These are phyloP conservation scores for Gnomoniopsis sp. DNA, from an alignment of 2,329 filamentous ascomycete species.

Conservation along the genomic window DNA sequence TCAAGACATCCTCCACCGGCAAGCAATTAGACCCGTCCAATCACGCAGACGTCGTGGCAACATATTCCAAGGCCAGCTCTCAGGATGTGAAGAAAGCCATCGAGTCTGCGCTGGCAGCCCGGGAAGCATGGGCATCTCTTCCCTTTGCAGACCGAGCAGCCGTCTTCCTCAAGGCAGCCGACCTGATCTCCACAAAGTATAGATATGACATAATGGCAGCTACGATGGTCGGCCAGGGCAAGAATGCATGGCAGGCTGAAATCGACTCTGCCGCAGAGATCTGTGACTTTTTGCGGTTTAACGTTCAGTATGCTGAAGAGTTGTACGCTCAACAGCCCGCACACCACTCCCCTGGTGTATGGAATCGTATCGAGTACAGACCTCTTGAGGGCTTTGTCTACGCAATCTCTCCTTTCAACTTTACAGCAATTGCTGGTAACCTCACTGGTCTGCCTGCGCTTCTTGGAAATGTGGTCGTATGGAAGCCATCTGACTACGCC, in stretches of 20 bases:
- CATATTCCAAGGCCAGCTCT: conserved; percentile 77
- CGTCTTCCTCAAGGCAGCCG: conserved; percentile 93
- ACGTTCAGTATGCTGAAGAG: conserved; percentile 90
- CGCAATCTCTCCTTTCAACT: conserved; percentile 93
- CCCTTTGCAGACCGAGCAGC: conserved; percentile 89
- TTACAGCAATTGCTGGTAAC: conserved; percentile 91
- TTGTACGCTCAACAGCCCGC: conserved; percentile 83
- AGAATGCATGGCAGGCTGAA: conserved; percentile 99
- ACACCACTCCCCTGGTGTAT: conserved; percentile 79
- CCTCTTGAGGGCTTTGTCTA: conserved; percentile 95
- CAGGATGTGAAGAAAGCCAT: conserved; percentile 78
- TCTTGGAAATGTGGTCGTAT: conserved; percentile 91
- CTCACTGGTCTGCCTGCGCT: conserved; percentile 78
- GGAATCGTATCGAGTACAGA: conserved; percentile 89
- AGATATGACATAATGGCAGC: conserved; percentile 95
- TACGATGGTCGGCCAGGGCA: conserved; percentile 94
- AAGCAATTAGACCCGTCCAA: conserved; percentile 81
- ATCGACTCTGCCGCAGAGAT: conserved; percentile 93
- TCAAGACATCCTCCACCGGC: conserved; percentile 63
- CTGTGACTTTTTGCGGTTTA: conserved; percentile 90
- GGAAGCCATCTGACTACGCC: conserved; percentile 91
- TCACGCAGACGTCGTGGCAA: conserved; percentile 72
- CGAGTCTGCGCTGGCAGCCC: conserved; percentile 78
- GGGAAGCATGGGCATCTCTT: conserved; percentile 78
- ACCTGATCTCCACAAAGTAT: conserved; percentile 88